Evolutionary conservation across 495 filamentous ascomycete genomes (phyloP).

Genomic region (Penicillium robsamsonii): DNA sequence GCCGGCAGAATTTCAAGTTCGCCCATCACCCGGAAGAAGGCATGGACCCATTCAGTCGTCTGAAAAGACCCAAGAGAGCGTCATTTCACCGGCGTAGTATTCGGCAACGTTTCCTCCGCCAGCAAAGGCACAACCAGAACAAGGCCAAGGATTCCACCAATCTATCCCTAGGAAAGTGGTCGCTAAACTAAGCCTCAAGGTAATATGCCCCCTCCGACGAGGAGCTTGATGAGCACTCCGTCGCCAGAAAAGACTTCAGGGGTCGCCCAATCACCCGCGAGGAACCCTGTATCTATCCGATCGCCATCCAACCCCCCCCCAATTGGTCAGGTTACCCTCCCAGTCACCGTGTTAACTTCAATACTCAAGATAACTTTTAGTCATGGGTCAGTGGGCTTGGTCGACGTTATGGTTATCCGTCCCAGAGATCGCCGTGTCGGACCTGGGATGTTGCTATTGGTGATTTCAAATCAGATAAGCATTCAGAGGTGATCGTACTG

Average conservation of each 20-base stretch:
- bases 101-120: not conserved
- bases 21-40: not conserved
- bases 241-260: not conserved
- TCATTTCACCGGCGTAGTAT: not conserved
- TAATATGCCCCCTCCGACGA: not conserved
- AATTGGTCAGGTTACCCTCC: not conserved
- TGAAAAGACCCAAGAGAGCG: not conserved
- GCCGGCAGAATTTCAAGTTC: not conserved
- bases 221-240: not conserved
- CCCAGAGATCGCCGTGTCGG: slow-evolving; percentile 36
- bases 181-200: not conserved
- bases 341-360: slow-evolving; percentile 18
- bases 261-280: not conserved
- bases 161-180: not conserved
- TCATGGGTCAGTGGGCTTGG: slow-evolving; percentile 32
- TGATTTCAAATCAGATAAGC: slow-evolving; percentile 34
- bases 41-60: not conserved
- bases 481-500: slow-evolving; percentile 43
- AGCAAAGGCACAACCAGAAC: not conserved
- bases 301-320: not conserved
- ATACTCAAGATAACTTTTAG: slow-evolving; percentile 43
- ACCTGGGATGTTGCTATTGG: slow-evolving; percentile 45
- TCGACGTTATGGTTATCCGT: slow-evolving; percentile 24
- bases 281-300: not conserved
- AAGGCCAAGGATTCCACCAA: not conserved